phyloP scores from a whole-genome alignment of 129 eudicot genomes.

The Lactuca saligna region DNA sequence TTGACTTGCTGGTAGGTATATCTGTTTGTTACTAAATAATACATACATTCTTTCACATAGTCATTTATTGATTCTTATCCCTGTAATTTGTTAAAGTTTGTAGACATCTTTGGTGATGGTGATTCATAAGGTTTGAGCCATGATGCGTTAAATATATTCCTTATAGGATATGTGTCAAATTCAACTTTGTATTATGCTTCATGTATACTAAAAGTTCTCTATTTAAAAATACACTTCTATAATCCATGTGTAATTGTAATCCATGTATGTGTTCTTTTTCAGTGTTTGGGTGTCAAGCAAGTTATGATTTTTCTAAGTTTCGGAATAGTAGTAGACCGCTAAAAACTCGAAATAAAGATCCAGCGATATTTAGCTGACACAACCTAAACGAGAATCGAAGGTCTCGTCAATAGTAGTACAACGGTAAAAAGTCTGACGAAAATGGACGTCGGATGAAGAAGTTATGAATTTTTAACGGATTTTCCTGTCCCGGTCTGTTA shows the following conservation, averaged over 20 bases:
- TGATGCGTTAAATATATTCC: slow-evolving; percentile 69
- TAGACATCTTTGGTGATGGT: slow-evolving; percentile 97
- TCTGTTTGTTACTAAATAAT: background rate
- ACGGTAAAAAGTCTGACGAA: no score
- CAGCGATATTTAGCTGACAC: no score
- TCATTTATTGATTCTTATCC: background rate
- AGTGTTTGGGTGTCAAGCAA: no score
- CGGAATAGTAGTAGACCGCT: no score
- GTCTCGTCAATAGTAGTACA: no score
- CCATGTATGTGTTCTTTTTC: no score
- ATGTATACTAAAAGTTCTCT: background rate
- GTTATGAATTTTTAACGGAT: no score
- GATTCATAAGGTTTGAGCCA: slow-evolving; percentile 84
- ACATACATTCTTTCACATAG: background rate
- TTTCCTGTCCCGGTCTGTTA: no score
- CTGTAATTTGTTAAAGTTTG: slow-evolving; percentile 6
- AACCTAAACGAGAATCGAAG: no score
- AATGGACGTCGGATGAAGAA: no score
- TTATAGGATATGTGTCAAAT: background rate
- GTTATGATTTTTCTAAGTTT: no score
- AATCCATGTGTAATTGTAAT: background rate
- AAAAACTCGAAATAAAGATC: no score
- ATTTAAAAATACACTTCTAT: background rate
- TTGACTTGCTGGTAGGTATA: slow-evolving; percentile 82
- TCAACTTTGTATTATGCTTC: background rate